A percentile compares a stretch with the other conserved stretches of the same genome.
These are phyloP conservation scores for Aspergillus jensenii DNA, from an alignment of 2,329 filamentous ascomycete species.

Conservation along the genomic window DNA sequence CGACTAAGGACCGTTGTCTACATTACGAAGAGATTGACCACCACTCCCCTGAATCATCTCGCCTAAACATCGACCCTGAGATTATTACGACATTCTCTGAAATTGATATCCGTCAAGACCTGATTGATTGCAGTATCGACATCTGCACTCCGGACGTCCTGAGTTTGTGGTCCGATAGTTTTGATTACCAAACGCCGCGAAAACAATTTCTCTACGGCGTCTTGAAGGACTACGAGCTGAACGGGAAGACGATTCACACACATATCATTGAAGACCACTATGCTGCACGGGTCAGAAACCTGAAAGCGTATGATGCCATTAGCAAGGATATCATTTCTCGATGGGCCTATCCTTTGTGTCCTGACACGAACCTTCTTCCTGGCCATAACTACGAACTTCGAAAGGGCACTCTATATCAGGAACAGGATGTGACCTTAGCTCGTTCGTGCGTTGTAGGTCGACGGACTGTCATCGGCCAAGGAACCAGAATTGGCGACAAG, in stretches of 20 bases:
- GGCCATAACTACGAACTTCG: constrained; percentile 73
- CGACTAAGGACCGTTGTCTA: constrained; percentile 74
- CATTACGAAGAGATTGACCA: constrained; percentile 92
- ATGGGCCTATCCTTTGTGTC: constrained; percentile 86
- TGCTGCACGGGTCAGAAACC: constrained; percentile 78
- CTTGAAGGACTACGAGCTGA: constrained; percentile 93
- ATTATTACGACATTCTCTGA: constrained; percentile 73
- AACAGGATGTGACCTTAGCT: constrained; percentile 73
- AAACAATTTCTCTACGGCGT: constrained; percentile 89
- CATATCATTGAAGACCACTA: constrained; percentile 83
- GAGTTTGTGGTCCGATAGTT: constrained; percentile 94
- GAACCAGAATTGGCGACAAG: constrained; percentile 71
- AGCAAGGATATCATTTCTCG: constrained; percentile 81
- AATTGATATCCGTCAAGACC: constrained; percentile 78
- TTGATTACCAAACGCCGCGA: constrained; percentile 89
- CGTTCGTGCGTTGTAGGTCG: constrained; percentile 69
- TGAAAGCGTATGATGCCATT: constrained; percentile 87
- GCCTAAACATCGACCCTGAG: constrained; percentile 71
- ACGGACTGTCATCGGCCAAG: constrained; percentile 72
- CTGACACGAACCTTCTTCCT: constrained; percentile 80
- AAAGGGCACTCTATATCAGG: constrained; percentile 71
- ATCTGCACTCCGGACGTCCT: constrained; percentile 96
- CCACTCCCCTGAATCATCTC: constrained; percentile 51
- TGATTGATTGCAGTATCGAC: constrained; percentile 93
- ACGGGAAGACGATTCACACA: constrained; percentile 93